Percentiles rank a stretch among this genome's conserved stretches.
Evolutionary conservation across 257 asterid species (phyloP).

Genomic region (Dorcoceras hygrometricum): DNA sequence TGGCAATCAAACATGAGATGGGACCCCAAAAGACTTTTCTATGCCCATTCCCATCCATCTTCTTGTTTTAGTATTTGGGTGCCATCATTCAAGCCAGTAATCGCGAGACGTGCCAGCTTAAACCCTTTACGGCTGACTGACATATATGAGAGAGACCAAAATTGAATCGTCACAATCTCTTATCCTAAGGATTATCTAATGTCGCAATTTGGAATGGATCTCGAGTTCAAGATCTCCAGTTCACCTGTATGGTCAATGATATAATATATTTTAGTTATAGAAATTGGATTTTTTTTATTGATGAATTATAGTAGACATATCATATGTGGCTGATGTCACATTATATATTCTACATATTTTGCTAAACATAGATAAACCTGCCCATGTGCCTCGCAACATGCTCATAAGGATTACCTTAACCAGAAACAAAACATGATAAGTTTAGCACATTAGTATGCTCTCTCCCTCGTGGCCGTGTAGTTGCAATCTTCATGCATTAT

Average conservation of each 20-base stretch:
- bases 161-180: background rate
- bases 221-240: too few relatives aligned
- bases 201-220: too few relatives aligned
- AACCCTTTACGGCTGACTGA: background rate
- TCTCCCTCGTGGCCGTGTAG: slow-evolving; percentile 26
- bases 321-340: slow-evolving; percentile 36
- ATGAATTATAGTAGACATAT: slow-evolving; percentile 21
- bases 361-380: slow-evolving; percentile 45
- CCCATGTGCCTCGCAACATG: slow-evolving; percentile 38
- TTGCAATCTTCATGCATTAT: slow-evolving; percentile 31
- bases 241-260: too few relatives aligned
- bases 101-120: background rate
- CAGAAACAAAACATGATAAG: background rate
- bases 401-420: slow-evolving; percentile 10
- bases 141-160: background rate
- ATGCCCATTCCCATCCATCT: slow-evolving; percentile 2
- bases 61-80: background rate
- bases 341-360: slow-evolving; percentile 23
- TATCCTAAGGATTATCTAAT: too few relatives aligned
- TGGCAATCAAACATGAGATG: slow-evolving; percentile 35
- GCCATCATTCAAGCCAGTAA: background rate
- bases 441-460: background rate
- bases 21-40: slow-evolving; percentile 47
- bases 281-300: too few relatives aligned
- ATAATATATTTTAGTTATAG: too few relatives aligned